Evolutionary conservation across 306 rosid genomes (phyloP).

Genomic region (Cucumis melo): DNA sequence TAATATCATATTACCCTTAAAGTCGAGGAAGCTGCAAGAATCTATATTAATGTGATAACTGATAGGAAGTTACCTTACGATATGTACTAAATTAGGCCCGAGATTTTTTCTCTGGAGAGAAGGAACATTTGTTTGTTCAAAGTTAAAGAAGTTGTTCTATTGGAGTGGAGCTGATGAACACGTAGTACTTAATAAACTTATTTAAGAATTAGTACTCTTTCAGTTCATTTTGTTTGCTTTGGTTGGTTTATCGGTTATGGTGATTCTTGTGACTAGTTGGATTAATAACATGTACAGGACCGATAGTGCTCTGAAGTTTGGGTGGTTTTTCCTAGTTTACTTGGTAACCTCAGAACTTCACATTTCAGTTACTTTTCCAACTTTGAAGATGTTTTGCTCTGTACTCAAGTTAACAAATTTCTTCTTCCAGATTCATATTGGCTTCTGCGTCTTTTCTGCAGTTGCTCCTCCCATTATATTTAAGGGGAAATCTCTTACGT

Average conservation of each 20-base stretch:
- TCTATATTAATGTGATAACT: background rate
- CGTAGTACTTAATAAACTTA: background rate
- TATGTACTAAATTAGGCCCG: background rate
- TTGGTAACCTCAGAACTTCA: slow-evolving; percentile 20
- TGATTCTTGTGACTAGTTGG: background rate
- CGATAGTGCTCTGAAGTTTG: slow-evolving; percentile 87
- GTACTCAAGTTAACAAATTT: slow-evolving; percentile 13
- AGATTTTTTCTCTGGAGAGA: background rate
- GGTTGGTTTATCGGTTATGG: background rate
- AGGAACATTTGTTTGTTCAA: background rate
- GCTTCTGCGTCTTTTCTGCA: slow-evolving; percentile 60
- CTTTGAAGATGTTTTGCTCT: slow-evolving; percentile 9
- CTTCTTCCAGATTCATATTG: slow-evolving; percentile 61
- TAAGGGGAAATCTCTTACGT: slow-evolving; percentile 80
- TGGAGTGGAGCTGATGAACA: background rate
- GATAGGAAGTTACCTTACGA: background rate
- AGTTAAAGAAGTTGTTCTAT: background rate
- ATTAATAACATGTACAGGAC: slow-evolving; percentile 39
- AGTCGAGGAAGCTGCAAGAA: background rate
- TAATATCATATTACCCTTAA: background rate
- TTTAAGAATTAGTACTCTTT: background rate
- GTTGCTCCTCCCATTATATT: slow-evolving; percentile 84
- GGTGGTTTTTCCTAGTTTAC: slow-evolving; percentile 73
- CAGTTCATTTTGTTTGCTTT: background rate
- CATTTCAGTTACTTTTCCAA: slow-evolving; percentile 9